Percentiles rank a stretch among this genome's conserved stretches.
Evolutionary conservation across 2,329 filamentous ascomycete genomes (phyloP).

Genomic region (Aquanectria penicillioides): DNA sequence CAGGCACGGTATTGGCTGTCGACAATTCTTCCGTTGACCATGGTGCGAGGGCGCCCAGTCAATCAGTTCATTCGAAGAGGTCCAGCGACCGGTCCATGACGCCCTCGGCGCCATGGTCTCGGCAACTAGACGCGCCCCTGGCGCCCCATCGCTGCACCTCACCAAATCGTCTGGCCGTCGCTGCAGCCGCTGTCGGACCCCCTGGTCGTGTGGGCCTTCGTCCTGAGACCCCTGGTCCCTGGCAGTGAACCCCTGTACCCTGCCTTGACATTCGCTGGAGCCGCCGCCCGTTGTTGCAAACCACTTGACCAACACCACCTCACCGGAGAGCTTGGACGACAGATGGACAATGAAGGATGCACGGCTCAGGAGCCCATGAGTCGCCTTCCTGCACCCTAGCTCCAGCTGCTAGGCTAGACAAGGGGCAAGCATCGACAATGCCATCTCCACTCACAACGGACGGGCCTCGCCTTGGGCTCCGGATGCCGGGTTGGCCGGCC

Average conservation of each 20-base stretch:
- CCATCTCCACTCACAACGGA: conserved; percentile 33
- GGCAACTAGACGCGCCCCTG: conserved; percentile 33
- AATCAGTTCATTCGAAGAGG: conserved; percentile 36
- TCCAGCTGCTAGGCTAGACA: conserved; percentile 6
- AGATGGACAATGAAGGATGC: conserved; percentile 31
- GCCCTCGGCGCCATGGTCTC: conserved; percentile 28
- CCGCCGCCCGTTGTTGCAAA: conserved; percentile 33
- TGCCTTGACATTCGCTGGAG: conserved; percentile 30
- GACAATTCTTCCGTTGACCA: conserved; percentile 26
- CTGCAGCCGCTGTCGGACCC: conserved; percentile 28
- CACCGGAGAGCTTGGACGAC: conserved; percentile 38
- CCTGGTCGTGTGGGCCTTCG: conserved; percentile 27
- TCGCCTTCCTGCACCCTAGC: conserved; percentile 26
- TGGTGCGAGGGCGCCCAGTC: conserved; percentile 31
- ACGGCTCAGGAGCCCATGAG: conserved; percentile 31
- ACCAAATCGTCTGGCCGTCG: conserved; percentile 28
- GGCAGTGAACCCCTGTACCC: conserved; percentile 1
- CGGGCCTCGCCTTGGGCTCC: conserved; percentile 29
- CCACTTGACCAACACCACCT: conserved; percentile 36
- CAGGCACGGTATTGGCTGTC: conserved; percentile 36
- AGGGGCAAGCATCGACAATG: conserved; percentile 30
- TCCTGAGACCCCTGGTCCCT: conserved; percentile 10
- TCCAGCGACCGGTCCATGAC: conserved; percentile 5
- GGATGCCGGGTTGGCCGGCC: conserved; percentile 36
- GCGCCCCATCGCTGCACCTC: conserved; percentile 4